Evolutionary conservation across 2,329 filamentous ascomycete genomes (phyloP), one percentile per base, ranked within the genome.

Genomic region (Stachybotrys chartarum): DNA sequence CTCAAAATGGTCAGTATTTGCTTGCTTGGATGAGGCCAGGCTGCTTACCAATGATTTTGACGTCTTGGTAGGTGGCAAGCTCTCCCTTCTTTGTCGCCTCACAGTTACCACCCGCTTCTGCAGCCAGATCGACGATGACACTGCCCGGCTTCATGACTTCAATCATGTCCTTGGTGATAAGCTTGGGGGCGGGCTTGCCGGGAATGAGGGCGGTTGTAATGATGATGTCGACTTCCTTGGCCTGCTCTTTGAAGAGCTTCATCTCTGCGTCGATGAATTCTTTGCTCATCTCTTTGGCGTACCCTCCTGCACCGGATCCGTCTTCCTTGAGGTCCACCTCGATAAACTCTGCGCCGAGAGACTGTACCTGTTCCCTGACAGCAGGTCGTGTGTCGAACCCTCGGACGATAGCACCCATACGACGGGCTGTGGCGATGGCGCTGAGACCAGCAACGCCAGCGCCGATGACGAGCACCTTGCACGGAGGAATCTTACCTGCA

Each of bases 201-300:
- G 91, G 91, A 57, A 96, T 96, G 63, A 96, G 72, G n/a, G 91
- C 91, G 1, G 91, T 96, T 1, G 91, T 96, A 67, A 96, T 88
- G 58, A 96, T 88, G 59, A 96, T 96, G 70, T 96, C 91, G 53
- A 96, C 90, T 45, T 96, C 91, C 57, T 83, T 82, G 58, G 88
- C 89, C 69, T 96, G 91, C 62, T 94, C 88, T 68, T 89, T 85
- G 72, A 96, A 96, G 0, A 96, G 79, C 69, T 90, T 92, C 90
- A 95, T 95, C 70, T 96, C 90, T 6, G 91, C 91, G 58, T 91
- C 90, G 68, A 94, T 91, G 65, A 96, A 96, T 61, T 93, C 91
- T 65, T 93, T 91, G 54, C 90, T 94, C 91, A 96, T 96, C 66
- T 92, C 90, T 66, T 96, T 96, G 54, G 90, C 90, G 65, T 96